Evolutionary conservation across 2,329 filamentous ascomycete species (phyloP).

Genomic region (Alternaria gaisen): DNA sequence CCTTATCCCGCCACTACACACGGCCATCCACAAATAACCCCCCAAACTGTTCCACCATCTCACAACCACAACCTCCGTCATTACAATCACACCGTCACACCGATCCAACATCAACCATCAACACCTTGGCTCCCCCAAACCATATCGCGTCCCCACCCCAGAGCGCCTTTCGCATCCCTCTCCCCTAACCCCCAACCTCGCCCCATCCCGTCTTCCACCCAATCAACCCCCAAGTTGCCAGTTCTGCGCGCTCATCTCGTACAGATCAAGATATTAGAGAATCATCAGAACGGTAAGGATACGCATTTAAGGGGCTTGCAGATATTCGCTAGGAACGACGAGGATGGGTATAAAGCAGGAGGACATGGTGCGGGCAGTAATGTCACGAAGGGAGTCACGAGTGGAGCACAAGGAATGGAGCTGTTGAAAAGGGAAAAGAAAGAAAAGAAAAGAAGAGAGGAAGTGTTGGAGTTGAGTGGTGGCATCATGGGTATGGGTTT

Average conservation of each 20-base stretch:
- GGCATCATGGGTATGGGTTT: constrained; percentile 4
- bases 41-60: background rate
- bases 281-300: constrained; percentile 99
- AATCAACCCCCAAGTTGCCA: constrained; percentile 68
- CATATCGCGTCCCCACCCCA: constrained; percentile 22
- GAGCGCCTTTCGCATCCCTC: constrained; percentile 31
- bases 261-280: constrained; percentile 90
- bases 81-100: background rate
- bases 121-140: constrained; percentile 18
- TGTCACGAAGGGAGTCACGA: constrained; percentile 14
- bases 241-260: constrained; percentile 88
- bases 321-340: constrained; percentile 69
- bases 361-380: constrained; percentile 16
- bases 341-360: constrained; percentile 15
- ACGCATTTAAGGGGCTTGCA: constrained; percentile 96
- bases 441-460: constrained; percentile 20
- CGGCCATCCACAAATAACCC: constrained; percentile 5
- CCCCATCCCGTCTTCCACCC: background rate
- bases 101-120: constrained; percentile 2
- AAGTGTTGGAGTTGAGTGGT: constrained; percentile 23
- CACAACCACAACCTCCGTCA: background rate
- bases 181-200: constrained; percentile 19
- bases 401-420: constrained; percentile 13
- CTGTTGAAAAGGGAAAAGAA: constrained; percentile 13
- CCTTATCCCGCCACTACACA: background rate